Evolutionary conservation across 805 yeast species (phyloP), one percentile per base, ranked within the genome.

Genomic region (Teunomyces lycoperdinae): DNA sequence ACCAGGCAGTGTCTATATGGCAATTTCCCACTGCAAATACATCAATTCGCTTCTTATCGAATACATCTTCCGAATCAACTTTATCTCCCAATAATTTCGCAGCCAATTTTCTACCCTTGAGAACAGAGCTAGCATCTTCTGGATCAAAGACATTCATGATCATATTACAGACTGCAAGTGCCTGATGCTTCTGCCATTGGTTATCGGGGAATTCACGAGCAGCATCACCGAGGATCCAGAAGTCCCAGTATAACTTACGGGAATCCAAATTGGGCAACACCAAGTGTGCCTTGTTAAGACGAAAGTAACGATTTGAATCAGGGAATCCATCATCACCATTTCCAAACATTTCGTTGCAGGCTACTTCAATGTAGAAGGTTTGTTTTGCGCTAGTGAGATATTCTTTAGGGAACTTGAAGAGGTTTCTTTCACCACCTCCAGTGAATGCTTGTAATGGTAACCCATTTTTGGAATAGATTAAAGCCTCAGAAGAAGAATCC

Each of bases 1-100:
- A 75, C 99, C 99, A 92, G 11, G 98, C 98, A 13, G 98, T 92
- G 61, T 92, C 99, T 57, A 91, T 91, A 65, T 91, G 98, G 64
- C 98, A 94, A 64, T 94, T 88, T 38, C 99, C 99, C 54, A 94
- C 78, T 7, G 88, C 96, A 65, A 73, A 85, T 9, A 91, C 96
- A 48, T 85, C 83, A 49, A 79, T 67, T 26, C 65, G 46, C 20
- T 48, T 66, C 57, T 46, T 61, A 30, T 64, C 60, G 55, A 74
- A 84, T 1, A 92, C 97, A 9, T 76, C 75, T 11, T 79, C 78
- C 4, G 85, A 73, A 62, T 90, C 87, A 33, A 81, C 73, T 40
- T 81, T 73, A 2, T 71, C 55, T 38, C 97, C 97, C 45, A 92
- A 70, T 58, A 75, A 84, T 46, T 73, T 70, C 50, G 70, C 52